Evolutionary conservation across 2,329 filamentous ascomycete species (phyloP), one percentile per base, ranked within the genome.

Genomic region (Bipolaris sorokiniana): DNA sequence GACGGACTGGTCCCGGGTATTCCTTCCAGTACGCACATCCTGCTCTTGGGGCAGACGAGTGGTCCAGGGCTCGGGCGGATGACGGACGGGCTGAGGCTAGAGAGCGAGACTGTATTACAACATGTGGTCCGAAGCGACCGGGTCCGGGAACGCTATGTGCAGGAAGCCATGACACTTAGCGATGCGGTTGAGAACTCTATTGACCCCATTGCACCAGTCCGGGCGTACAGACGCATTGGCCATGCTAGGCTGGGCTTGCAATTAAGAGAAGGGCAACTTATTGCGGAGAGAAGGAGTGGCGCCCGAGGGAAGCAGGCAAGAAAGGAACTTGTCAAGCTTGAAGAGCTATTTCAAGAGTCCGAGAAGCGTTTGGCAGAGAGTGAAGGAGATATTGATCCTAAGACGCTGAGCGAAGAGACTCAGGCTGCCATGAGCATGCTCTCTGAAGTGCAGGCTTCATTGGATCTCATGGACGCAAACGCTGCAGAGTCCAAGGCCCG

Each of bases 1-100:
- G 87, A 92, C 59, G 91, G 91, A 67, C 81, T 92, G 33, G 89
- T 96, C 15, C 90, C 91, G 0, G 91, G 90, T 0, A 76, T 77
- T 7, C 73, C 75, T 5, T 74, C 68, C 70, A 75, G 71, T 49
- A 70, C 73, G 7, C 61, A 63, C 2, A 73, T 78, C 18, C 52
- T 78, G 7, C 62, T 77, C 3, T 58, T 78, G 0, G 75, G 76
- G 1, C 76, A 78, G 58, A 76, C 71, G 3, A 48, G 66, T 13
- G 64, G 69, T 1, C 48, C 23, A 1, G 47, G 53, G 2, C 2
- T 66, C 3, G 67, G 65, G 18, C 76, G 82, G 13, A 74, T 72
- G 3, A 71, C 78, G 10, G 62, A 71, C 5, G 57, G 53, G 16
- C 33, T 63, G 58, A 71, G 44, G n/a, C 51, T 65, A 5, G 58